These are phyloP conservation scores for Pestalotiopsis sp. DNA, from an alignment of 2,329 filamentous ascomycete genomes.

Conservation along the genomic window DNA sequence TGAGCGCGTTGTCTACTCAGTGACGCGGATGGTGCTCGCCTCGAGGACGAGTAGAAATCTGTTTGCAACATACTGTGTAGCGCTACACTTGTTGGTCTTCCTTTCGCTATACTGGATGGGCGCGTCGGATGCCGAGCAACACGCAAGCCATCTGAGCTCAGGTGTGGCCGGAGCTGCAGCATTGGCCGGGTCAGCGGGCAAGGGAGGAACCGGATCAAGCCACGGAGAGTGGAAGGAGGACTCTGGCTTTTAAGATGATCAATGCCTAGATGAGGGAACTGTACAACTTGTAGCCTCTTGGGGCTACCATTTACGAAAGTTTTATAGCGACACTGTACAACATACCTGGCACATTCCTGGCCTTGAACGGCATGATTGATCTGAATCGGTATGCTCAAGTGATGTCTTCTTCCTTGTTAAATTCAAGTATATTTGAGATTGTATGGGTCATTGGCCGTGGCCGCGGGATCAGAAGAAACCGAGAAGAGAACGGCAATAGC, in stretches of 20 bases:
- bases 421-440: background rate
- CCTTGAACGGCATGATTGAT: background rate
- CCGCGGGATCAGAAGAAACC: background rate
- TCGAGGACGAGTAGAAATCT: slow-evolving; percentile 90
- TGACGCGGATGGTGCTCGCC: slow-evolving; percentile 88
- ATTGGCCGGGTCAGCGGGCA: slow-evolving; percentile 34
- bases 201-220: slow-evolving; percentile 30
- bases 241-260: slow-evolving; percentile 1
- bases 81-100: slow-evolving; percentile 86
- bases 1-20: slow-evolving; percentile 85
- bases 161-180: slow-evolving; percentile 43
- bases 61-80: slow-evolving; percentile 90
- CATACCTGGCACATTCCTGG: background rate
- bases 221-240: slow-evolving; percentile 67
- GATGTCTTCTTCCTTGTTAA: background rate
- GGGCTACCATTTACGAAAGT: background rate
- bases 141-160: slow-evolving; percentile 60
- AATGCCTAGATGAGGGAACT: background rate
- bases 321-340: background rate
- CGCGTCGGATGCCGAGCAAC: slow-evolving; percentile 64
- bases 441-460: background rate
- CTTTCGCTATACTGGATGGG: slow-evolving; percentile 85
- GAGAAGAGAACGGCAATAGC: background rate
- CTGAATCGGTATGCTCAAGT: background rate
- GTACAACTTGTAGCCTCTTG: background rate